Percentiles rank a stretch among this genome's conserved stretches.
Evolutionary conservation across 768 basidiomycete species (phyloP).

Genomic region (Leccinum subgranulosum): DNA sequence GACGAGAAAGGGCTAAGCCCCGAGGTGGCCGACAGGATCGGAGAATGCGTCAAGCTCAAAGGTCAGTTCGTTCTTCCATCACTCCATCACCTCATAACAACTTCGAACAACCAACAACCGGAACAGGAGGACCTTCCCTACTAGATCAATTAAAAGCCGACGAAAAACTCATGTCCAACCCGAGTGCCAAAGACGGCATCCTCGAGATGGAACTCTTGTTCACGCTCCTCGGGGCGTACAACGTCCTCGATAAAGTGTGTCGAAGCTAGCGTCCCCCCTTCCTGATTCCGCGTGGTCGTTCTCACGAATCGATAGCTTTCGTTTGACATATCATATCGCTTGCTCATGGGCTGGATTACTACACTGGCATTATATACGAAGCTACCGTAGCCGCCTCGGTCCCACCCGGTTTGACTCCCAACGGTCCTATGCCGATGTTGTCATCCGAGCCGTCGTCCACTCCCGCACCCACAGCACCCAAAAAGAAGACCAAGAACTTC

Average conservation of each 20-base stretch:
- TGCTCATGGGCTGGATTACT: conserved; percentile 97
- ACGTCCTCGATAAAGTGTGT: conserved; percentile 70
- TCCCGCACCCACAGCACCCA: conserved; percentile 20
- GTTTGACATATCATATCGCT: conserved; percentile 95
- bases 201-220: conserved; percentile 87
- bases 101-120: not conserved
- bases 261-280: not conserved
- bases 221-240: conserved; percentile 75
- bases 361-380: conserved; percentile 98
- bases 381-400: conserved; percentile 92
- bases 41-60: conserved; percentile 94
- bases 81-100: not conserved
- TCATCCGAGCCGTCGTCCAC: conserved; percentile 24
- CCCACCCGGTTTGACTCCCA: conserved; percentile 72
- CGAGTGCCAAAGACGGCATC: conserved; percentile 76
- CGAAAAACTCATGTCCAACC: conserved; percentile 59
- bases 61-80: conserved; percentile 42
- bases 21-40: conserved; percentile 86
- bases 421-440: conserved; percentile 41
- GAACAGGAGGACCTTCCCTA: conserved; percentile 71
- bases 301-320: conserved; percentile 58
- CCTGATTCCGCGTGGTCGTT: not conserved
- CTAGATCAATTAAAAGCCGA: conserved; percentile 70
- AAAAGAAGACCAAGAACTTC: conserved; percentile 59
- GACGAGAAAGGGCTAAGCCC: conserved; percentile 88